Conservation (phyloP, 2,329 filamentous ascomycete genomes). For the Epichloe brachyelytri region DNA sequence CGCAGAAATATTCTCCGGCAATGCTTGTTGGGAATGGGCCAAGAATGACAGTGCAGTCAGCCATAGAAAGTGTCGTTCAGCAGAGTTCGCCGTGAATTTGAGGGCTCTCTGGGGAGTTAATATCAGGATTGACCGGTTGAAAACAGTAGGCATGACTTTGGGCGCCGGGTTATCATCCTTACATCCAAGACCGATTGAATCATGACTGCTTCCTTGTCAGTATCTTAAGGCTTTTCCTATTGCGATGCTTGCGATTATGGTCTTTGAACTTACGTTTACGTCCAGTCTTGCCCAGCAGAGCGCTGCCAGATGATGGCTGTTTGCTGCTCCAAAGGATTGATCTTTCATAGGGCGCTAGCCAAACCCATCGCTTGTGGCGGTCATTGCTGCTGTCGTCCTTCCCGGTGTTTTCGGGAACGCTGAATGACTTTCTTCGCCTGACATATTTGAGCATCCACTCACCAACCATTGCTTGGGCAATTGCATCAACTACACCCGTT, state of each 20-base stretch:
- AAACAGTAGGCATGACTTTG: slow-evolving; percentile 52
- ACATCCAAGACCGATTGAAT: slow-evolving; percentile 97
- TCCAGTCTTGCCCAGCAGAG: slow-evolving; percentile 85
- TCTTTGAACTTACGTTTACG: slow-evolving; percentile 64
- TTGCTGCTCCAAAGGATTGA: slow-evolving; percentile 98
- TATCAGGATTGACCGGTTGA: slow-evolving; percentile 90
- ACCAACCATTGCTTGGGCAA: slow-evolving; percentile 96
- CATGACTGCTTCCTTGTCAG: slow-evolving; percentile 48
- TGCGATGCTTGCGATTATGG: not conserved
- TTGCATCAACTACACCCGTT: slow-evolving; percentile 82
- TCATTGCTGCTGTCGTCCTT: slow-evolving; percentile 61
- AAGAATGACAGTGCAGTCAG: slow-evolving; percentile 89
- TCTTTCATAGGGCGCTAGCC: slow-evolving; percentile 92
- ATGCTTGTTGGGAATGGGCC: slow-evolving; percentile 71
- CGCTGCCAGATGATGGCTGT: slow-evolving; percentile 78
- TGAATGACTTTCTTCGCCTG: slow-evolving; percentile 79
- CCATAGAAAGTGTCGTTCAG: slow-evolving; percentile 90
- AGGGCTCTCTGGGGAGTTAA: slow-evolving; percentile 84
- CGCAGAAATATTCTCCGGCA: slow-evolving; percentile 56
- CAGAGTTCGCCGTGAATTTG: slow-evolving; percentile 78
- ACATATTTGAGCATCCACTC: slow-evolving; percentile 96
- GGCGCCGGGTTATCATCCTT: slow-evolving; percentile 79
- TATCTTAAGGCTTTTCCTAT: not conserved
- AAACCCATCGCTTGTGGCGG: slow-evolving; percentile 95
- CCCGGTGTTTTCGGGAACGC: slow-evolving; percentile 53